Base-by-base conservation (phyloP, 192 early-diverging fungal genomes). In the Linnemannia zychae region DNA sequence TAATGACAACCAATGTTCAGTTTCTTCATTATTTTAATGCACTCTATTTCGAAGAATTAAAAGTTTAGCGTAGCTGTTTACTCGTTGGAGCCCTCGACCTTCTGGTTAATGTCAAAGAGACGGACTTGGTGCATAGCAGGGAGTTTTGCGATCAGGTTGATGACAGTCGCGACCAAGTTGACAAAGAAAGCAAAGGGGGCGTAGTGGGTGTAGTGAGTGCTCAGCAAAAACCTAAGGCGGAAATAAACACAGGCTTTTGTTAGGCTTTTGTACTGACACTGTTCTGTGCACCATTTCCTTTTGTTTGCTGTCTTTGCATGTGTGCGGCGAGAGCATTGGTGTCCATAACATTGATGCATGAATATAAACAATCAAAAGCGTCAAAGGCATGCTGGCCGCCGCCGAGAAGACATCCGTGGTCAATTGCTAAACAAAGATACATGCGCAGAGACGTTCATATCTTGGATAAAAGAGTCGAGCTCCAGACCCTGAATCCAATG, bases 151-250 rank as follows among this genome's bases (percentile, higher is more conserved):
- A 98, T 93, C 70, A 99, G 87, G 16, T 97, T 94, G 40, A 98
- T 91, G 38, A 97, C 77, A 24, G 98, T 90, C 2, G 95, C 95
- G 17, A 92, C 90, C 53, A 99, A 92, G 87, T 99, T 99, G 86
- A 99, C 93, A 75, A 93, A 91, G 85, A 99, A 99, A 22, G 96
- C 97, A 37, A 94, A 83, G 4, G 95, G 81, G 76, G 99, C 96
- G 89, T 99, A 99, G 91, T 98, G 95, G 1, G 97, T 95, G 89
- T 98, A 99, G 88, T 99, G 97, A 36, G 97, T 97, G 88, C 95
- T 96, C 47, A 99, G 85, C 67, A 99, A 90, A 81, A 99, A 99
- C 77, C 93, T 95, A 81, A 16, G 22, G 18, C 3, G 15, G 12
- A 63, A 31, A 31, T 57, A 9, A n/a, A 31, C 9, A 63, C 9